Evolutionary conservation across 2,329 filamentous ascomycete species (phyloP).

Genomic region (Pseudogymnoascus sp.): DNA sequence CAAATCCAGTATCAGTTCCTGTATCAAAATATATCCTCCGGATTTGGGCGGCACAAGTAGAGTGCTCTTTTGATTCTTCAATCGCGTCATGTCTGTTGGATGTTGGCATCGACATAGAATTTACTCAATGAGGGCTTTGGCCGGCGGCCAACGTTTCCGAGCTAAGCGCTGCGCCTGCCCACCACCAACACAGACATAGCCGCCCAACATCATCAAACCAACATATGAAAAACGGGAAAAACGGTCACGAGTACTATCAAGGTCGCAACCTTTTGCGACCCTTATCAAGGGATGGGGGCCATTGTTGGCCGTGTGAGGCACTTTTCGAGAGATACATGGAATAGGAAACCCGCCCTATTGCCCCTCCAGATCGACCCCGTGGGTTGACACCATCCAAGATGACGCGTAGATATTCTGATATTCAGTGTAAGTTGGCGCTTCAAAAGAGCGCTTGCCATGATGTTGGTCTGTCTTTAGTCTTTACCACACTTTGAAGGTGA

Average conservation of each 20-base stretch:
- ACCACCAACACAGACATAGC: not conserved
- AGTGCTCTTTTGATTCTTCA: not conserved
- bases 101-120: not conserved
- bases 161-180: constrained; percentile 2
- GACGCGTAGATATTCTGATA: not conserved
- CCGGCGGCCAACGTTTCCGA: not conserved
- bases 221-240: not conserved
- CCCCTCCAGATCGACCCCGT: not conserved
- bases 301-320: constrained; percentile 7
- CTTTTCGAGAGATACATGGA: not conserved
- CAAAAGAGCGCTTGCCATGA: not conserved
- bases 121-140: not conserved
- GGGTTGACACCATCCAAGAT: not conserved
- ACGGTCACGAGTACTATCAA: not conserved
- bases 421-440: constrained; percentile 5
- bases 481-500: not conserved
- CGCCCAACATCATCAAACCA: not conserved
- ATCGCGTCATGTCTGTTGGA: not conserved
- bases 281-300: not conserved
- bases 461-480: not conserved
- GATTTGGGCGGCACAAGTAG: not conserved
- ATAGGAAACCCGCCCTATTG: not conserved
- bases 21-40: not conserved
- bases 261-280: not conserved
- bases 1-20: not conserved